Conservation (phyloP, 805 yeast species). For the Maudiozyma serrabonitensis region DNA sequence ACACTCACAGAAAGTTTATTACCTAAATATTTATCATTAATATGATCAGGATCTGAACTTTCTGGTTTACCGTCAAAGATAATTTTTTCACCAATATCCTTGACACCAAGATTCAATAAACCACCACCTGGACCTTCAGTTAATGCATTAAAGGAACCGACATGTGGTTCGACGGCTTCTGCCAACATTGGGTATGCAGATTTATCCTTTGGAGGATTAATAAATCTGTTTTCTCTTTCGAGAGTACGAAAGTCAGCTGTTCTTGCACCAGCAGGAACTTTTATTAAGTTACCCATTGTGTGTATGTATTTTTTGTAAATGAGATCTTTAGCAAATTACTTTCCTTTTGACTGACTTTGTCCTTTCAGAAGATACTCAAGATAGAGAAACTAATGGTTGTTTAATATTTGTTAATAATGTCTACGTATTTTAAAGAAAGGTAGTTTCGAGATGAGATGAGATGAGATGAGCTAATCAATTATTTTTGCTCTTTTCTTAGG, state of each 20-base stretch:
- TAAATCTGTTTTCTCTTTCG: constrained; percentile 78
- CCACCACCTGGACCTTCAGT: constrained; percentile 87
- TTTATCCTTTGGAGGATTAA: constrained; percentile 81
- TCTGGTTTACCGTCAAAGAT: constrained; percentile 58
- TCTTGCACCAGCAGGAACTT: constrained; percentile 24
- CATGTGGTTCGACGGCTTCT: constrained; percentile 90
- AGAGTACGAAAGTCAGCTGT: constrained; percentile 52
- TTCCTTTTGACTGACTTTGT: too few species aligned
- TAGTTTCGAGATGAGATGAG: not conserved
- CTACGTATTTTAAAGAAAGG: not conserved
- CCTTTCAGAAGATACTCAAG: too few species aligned
- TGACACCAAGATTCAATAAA: constrained; percentile 69
- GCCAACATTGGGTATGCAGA: constrained; percentile 70
- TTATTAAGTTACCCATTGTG: constrained; percentile 25
- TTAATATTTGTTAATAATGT: not conserved
- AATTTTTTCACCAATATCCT: constrained; percentile 80
- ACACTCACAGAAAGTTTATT: constrained; percentile 76
- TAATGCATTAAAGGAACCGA: constrained; percentile 92
- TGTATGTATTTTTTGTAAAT: not conserved
- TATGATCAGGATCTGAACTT: constrained; percentile 8
- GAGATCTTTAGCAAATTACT: not conserved
- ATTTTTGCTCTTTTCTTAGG: not conserved
- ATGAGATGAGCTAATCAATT: not conserved
- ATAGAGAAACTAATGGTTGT: not conserved
- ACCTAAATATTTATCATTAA: constrained; percentile 58